Conservation (phyloP, 176 grass and related monocot species). For the Poa pratensis region DNA sequence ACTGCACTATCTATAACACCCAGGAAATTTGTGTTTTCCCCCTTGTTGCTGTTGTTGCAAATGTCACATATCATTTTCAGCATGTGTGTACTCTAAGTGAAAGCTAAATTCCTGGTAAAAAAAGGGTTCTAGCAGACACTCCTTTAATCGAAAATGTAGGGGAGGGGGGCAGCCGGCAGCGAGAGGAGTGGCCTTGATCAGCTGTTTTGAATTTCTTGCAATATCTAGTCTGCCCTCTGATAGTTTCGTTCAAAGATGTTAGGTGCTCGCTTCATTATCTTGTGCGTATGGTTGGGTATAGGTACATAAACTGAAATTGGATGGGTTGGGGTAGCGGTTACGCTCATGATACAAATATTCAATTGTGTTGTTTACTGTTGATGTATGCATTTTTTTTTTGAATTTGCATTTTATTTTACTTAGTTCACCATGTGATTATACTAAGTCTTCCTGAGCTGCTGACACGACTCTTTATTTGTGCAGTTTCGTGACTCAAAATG, state of each 20-base stretch:
- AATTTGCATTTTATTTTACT: conserved; percentile 1
- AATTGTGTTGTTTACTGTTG: background rate
- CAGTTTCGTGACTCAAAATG: conserved; percentile 38
- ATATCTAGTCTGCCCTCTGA: no score
- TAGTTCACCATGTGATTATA: background rate
- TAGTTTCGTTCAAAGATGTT: no score
- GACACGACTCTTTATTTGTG: conserved; percentile 1
- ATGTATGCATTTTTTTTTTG: no score
- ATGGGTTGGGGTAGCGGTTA: background rate
- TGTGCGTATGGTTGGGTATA: no score
- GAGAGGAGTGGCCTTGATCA: background rate
- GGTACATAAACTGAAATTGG: no score
- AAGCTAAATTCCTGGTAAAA: no score
- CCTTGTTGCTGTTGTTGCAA: background rate
- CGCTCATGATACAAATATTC: background rate
- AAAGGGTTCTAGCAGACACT: no score
- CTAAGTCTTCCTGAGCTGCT: background rate
- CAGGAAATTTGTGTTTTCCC: background rate
- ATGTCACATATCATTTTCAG: background rate
- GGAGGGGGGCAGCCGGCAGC: background rate
- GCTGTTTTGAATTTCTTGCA: no score
- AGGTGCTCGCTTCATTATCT: no score
- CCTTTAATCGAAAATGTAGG: background rate
- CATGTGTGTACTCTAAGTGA: background rate
- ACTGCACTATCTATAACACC: background rate